Percentiles rank a stretch among this genome's conserved stretches.
phyloP scores from a whole-genome alignment of 2,329 filamentous ascomycete species.

The Sporothrix schenckii region DNA sequence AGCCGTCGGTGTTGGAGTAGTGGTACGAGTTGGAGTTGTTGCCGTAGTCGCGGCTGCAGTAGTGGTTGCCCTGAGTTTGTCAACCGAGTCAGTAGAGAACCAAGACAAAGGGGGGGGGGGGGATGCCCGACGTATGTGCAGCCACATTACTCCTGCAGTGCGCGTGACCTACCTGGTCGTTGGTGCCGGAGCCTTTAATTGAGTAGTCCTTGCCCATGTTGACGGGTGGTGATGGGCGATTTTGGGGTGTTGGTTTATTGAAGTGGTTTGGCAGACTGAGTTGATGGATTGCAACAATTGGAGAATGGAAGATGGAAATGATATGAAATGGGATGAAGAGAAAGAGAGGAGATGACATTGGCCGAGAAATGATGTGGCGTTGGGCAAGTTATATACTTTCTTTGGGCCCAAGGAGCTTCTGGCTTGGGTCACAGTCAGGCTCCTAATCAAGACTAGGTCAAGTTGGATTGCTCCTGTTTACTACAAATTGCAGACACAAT shows the following conservation, averaged over 20 bases:
- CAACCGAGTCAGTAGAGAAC: background rate
- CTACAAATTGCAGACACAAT: too few relatives aligned
- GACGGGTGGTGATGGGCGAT: background rate
- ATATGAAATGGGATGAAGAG: background rate
- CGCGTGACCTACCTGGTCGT: conserved; percentile 57
- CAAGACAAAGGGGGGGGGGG: background rate
- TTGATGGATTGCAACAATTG: background rate
- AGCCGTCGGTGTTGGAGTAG: conserved; percentile 68
- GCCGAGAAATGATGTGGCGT: too few relatives aligned
- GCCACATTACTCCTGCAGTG: background rate
- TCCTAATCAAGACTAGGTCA: too few relatives aligned
- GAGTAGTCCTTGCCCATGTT: conserved; percentile 43
- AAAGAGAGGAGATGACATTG: too few relatives aligned
- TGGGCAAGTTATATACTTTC: too few relatives aligned
- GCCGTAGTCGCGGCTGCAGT: conserved; percentile 66
- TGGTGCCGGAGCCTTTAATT: conserved; percentile 61
- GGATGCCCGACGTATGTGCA: too few relatives aligned
- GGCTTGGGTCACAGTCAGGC: too few relatives aligned
- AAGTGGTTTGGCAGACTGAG: too few relatives aligned
- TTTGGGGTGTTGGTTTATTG: background rate
- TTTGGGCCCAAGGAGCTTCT: too few relatives aligned
- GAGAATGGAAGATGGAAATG: background rate
- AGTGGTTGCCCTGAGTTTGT: conserved; percentile 64
- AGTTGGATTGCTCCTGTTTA: too few relatives aligned
- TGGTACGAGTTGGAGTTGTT: conserved; percentile 66